These are phyloP conservation scores for Laburnicola sp. DNA, from an alignment of 2,329 filamentous ascomycete species.

Conservation along the genomic window DNA sequence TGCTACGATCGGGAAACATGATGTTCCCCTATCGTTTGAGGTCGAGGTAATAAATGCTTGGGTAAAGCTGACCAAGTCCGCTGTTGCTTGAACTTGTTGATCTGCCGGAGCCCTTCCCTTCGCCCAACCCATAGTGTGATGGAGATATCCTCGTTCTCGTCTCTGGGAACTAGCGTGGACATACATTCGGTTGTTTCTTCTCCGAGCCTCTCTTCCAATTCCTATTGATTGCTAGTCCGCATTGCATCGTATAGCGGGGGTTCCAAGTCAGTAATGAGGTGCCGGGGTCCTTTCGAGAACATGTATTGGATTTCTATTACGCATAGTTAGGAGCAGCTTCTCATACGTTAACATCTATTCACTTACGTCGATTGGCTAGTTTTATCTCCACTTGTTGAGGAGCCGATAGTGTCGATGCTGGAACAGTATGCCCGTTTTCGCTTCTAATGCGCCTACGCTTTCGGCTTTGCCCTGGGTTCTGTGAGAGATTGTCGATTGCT, in stretches of 20 bases:
- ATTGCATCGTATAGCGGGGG: background rate
- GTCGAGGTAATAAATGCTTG: background rate
- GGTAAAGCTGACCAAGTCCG: constrained; percentile 4
- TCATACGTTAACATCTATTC: background rate
- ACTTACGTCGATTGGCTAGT: background rate
- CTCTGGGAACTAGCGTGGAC: background rate
- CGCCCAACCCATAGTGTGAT: constrained; percentile 1
- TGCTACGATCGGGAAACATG: background rate
- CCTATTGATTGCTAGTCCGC: constrained; percentile 4
- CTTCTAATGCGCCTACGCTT: background rate
- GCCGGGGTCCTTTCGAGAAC: background rate
- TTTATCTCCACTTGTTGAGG: background rate
- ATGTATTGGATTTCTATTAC: constrained; percentile 3
- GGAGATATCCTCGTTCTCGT: constrained; percentile 4
- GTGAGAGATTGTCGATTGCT: background rate
- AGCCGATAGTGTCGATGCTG: background rate
- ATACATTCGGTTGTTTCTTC: background rate
- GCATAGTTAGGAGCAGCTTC: background rate
- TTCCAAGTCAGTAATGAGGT: background rate
- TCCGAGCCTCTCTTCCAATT: background rate
- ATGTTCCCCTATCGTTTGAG: background rate
- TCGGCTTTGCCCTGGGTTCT: background rate
- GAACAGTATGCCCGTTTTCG: background rate
- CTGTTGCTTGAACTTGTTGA: background rate
- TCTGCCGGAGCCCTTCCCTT: background rate